Conservation (phyloP, 169 alveolate species). For the Plasmodium relictum region DNA sequence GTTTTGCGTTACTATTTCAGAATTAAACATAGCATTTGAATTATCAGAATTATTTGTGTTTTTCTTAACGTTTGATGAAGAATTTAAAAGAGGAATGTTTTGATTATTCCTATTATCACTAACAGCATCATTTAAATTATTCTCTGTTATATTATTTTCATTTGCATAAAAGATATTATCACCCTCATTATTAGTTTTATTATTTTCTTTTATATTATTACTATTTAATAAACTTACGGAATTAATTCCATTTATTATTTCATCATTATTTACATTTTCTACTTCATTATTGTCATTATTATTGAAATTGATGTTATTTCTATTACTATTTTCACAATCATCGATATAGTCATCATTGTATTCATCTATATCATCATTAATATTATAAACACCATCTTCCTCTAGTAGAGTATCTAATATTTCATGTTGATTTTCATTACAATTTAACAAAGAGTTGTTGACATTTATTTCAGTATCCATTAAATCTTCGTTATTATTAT, state of each 20-base stretch:
- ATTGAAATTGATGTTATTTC: neutral
- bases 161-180: neutral
- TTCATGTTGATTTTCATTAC: slow-evolving; percentile 69
- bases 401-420: slow-evolving; percentile 64
- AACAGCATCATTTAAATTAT: neutral
- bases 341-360: slow-evolving; percentile 72
- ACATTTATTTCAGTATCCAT: slow-evolving; percentile 46
- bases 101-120: neutral
- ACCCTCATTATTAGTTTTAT: neutral
- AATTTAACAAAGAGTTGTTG: slow-evolving; percentile 52
- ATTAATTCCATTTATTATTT: neutral
- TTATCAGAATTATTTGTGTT: neutral
- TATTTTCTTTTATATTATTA: neutral
- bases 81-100: neutral
- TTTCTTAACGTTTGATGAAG: slow-evolving; percentile 1
- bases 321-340: slow-evolving; percentile 29
- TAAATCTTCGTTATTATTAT: slow-evolving; percentile 44
- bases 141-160: neutral
- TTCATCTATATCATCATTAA: slow-evolving; percentile 75
- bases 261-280: slow-evolving; percentile 11
- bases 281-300: neutral
- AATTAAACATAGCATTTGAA: neutral
- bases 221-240: neutral
- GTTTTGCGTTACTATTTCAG: slow-evolving; percentile 15
- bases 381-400: slow-evolving; percentile 77